These are phyloP conservation scores for Trametes sp. DNA, from an alignment of 1,284 basidiomycete species.

Conservation along the genomic window DNA sequence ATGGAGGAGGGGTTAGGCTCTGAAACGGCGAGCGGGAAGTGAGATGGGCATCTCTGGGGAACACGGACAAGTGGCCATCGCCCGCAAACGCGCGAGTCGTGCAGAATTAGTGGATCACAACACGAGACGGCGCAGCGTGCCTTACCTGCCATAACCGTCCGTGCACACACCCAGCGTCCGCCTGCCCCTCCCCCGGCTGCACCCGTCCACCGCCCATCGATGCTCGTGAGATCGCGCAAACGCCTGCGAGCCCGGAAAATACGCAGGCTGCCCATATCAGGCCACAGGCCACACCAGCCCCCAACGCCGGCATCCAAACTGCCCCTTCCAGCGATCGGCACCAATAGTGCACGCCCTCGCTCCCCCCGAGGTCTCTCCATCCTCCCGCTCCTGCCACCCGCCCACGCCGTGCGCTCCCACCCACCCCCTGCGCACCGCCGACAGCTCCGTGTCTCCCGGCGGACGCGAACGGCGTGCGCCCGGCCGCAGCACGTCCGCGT, in stretches of 20 bases:
- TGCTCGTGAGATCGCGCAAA: conserved; percentile 16
- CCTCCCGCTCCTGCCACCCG: conserved; percentile 19
- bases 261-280: conserved; percentile 22
- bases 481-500: background rate
- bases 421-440: conserved; percentile 21
- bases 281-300: conserved; percentile 22
- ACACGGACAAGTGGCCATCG: conserved; percentile 36
- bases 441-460: conserved; percentile 8
- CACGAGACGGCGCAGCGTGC: conserved; percentile 39
- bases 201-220: conserved; percentile 15
- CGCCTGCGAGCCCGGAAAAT: conserved; percentile 9
- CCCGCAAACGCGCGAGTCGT: conserved; percentile 30
- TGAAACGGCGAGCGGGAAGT: conserved; percentile 30
- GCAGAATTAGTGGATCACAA: conserved; percentile 29
- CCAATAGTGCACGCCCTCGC: conserved; percentile 1
- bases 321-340: conserved; percentile 24
- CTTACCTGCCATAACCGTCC: conserved; percentile 34
- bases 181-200: background rate
- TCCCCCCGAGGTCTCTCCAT: conserved; percentile 19
- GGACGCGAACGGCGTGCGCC: background rate
- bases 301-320: conserved; percentile 27
- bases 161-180: background rate
- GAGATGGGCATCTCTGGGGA: conserved; percentile 38
- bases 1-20: conserved; percentile 37
- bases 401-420: background rate